Base-by-base conservation (phyloP, 768 basidiomycete species). In the Pleurotus salmoneostramineus region DNA sequence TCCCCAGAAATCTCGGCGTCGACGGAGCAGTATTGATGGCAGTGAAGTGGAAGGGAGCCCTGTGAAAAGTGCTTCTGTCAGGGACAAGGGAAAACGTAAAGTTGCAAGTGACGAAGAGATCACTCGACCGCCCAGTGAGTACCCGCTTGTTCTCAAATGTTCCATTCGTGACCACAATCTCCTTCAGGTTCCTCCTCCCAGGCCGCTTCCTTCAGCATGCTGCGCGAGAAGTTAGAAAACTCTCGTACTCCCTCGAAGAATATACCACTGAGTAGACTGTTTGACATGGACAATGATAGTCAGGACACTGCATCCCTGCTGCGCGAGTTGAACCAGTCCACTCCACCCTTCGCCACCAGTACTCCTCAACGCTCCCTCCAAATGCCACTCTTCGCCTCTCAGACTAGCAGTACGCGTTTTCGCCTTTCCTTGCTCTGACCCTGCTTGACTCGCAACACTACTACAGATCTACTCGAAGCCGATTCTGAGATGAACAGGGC, bases 81-180 rank as follows among this genome's bases (percentile, higher is more conserved):
- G 69, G 56, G 73, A 70, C 59, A 84, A 78, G 68, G 77, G 75
- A 7, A 82, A 84, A 59, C 76, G 82, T 37, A 77, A 73, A 62
- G 89, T 84, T 64, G 59, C 84, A 62, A 88, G 86, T 63, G 88
- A 89, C 62, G 87, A 89, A 64, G 88, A 89, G 64, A 68, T 72
- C 2, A 87, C 86, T 36, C 77, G 77, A 60, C 64, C 65, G 35
- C 68, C 76, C 56, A 75, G 87, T 89, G 69, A 65, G 85, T 70
- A 32, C 37, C 34, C 32, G 17, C 34, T 50, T 51, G 36, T 37
- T 15, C 33, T 48, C 10, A 32, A 56, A n/a, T 17, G 15, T 63
- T 15, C 54, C 17, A 40, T 35, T 15, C 50, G 56, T 57, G 12
- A 10, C 15, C 36, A 50, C 35, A 65, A 46, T 59, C 55, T 56